Evolutionary conservation across 2,329 filamentous ascomycete genomes (phyloP).

Genomic region (Beauveria varroae): DNA sequence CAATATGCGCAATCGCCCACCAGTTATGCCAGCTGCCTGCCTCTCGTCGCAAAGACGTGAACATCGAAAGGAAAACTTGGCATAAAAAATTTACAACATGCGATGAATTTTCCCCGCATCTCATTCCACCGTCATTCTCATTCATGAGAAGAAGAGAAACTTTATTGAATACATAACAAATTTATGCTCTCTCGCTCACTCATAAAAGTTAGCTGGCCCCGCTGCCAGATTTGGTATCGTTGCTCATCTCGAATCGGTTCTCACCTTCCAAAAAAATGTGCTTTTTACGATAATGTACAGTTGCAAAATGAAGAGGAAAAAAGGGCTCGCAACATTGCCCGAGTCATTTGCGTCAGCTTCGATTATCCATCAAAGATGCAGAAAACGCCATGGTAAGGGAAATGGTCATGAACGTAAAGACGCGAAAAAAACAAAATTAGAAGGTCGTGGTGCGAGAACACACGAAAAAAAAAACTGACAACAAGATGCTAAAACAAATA

Average conservation of each 20-base stretch:
- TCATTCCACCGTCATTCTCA: neutral
- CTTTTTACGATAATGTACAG: slow-evolving; percentile 1
- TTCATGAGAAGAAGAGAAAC: neutral
- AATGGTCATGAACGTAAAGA: too few relatives aligned
- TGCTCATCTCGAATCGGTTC: neutral
- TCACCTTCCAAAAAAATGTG: neutral
- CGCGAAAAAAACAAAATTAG: neutral
- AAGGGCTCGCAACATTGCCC: neutral
- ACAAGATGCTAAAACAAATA: neutral
- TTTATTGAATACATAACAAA: neutral
- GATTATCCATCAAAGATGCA: neutral
- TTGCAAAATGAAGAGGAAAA: neutral
- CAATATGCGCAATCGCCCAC: neutral
- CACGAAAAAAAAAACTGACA: neutral
- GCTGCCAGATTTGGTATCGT: slow-evolving; percentile 10
- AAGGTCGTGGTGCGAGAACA: neutral
- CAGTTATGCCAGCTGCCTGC: neutral
- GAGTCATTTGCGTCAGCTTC: neutral
- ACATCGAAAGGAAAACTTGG: neutral
- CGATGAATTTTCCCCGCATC: too few relatives aligned
- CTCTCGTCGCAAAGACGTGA: neutral
- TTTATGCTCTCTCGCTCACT: neutral
- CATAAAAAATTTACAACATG: too few relatives aligned
- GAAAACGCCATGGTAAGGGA: neutral
- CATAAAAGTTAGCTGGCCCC: neutral